Percentiles rank a stretch among this genome's conserved stretches.
Conservation (phyloP, 1,284 basidiomycete species). For the Leccinum pachyderme region DNA sequence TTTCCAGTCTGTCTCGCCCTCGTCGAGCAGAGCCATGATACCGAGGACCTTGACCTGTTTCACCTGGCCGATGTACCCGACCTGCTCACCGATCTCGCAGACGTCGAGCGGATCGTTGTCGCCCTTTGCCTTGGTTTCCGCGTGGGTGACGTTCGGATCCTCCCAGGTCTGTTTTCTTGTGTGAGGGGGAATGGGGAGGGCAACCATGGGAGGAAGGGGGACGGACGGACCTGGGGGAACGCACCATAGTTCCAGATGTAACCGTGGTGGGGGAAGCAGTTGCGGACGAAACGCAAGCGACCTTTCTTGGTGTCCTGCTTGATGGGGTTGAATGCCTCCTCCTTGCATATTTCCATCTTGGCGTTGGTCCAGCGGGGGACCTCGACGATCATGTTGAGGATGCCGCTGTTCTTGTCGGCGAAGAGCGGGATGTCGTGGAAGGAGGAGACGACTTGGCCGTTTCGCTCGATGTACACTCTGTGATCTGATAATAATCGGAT, state of each 20-base stretch:
- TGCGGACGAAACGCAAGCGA: conserved; percentile 95
- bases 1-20: conserved; percentile 99
- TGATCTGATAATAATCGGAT: conserved; percentile 61
- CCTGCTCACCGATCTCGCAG: conserved; percentile 99
- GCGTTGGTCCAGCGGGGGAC: conserved; percentile 99
- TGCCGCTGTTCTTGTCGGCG: conserved; percentile 88
- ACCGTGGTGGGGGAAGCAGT: conserved; percentile 99
- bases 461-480: conserved; percentile 91
- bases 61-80: conserved; percentile 96
- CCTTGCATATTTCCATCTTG: conserved; percentile 98
- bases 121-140: conserved; percentile 98
- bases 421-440: conserved; percentile 98
- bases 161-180: conserved; percentile 84
- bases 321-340: conserved; percentile 98
- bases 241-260: conserved; percentile 99
- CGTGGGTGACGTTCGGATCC: conserved; percentile 84
- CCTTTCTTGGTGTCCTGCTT: conserved; percentile 98
- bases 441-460: conserved; percentile 81
- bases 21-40: conserved; percentile 98
- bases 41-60: conserved; percentile 99
- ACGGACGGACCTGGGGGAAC: conserved; percentile 79
- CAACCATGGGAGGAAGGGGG: background rate
- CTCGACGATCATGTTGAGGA: conserved; percentile 99
- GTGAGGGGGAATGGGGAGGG: too few species aligned
- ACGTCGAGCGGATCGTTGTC: conserved; percentile 99